Evolutionary conservation across 1,284 basidiomycete genomes (phyloP).

Genomic region (Sporisorium scitamineum): DNA sequence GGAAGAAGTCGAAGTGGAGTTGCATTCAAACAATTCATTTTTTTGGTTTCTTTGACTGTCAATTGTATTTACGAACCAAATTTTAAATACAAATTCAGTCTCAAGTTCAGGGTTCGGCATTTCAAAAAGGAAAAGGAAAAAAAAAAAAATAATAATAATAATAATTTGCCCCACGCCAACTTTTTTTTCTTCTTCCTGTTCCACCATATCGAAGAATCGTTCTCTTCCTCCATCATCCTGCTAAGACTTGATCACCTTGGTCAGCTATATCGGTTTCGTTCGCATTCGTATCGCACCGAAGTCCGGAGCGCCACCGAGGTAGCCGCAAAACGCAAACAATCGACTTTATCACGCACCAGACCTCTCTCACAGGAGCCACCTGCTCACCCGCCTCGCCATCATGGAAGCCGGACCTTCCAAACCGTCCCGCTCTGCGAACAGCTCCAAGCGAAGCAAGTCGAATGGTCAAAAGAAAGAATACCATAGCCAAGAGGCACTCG

Average conservation of each 20-base stretch:
- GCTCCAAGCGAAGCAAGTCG: conserved; percentile 11
- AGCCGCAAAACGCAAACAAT: too few relatives aligned
- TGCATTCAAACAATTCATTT: neutral
- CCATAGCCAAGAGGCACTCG: conserved; percentile 57
- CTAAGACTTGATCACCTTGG: neutral
- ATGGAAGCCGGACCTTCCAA: conserved; percentile 52
- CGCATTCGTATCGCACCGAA: too few relatives aligned
- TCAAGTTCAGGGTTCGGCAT: conserved; percentile 28
- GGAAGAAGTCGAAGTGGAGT: conserved; percentile 13
- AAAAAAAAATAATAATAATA: neutral
- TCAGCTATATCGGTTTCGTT: too few relatives aligned
- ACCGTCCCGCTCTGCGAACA: conserved; percentile 13
- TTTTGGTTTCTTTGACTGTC: neutral
- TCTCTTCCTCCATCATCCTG: neutral
- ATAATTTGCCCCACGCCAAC: conserved; percentile 4
- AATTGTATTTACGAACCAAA: conserved; percentile 20
- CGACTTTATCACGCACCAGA: too few relatives aligned
- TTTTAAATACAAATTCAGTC: conserved; percentile 17
- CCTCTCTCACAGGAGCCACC: conserved; percentile 1
- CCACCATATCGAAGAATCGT: neutral
- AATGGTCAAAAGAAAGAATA: conserved; percentile 24
- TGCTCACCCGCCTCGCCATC: neutral
- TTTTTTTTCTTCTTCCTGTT: conserved; percentile 12
- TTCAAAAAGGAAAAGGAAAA: conserved; percentile 2
- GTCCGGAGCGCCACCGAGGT: conserved; percentile 10